A percentile compares a stretch with the other conserved stretches of the same genome.
Evolutionary conservation across 2,329 filamentous ascomycete genomes (phyloP).

Genomic region (Magnaporthiopsis incrustans): DNA sequence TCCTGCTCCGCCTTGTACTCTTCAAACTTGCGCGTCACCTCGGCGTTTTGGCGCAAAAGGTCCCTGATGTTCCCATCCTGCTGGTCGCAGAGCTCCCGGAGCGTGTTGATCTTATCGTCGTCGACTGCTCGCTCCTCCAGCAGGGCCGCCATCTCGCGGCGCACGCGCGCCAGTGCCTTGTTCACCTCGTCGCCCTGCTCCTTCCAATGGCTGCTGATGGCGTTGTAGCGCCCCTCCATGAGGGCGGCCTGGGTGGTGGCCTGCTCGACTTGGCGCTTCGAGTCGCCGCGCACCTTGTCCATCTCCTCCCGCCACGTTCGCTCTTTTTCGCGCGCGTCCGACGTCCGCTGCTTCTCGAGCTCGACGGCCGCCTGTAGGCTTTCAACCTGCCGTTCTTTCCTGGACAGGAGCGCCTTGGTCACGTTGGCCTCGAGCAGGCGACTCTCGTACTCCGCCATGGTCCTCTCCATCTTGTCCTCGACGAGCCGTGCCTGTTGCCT

Average conservation of each 20-base stretch:
- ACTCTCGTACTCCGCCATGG: slow-evolving; percentile 61
- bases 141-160: slow-evolving; percentile 45
- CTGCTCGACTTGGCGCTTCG: slow-evolving; percentile 56
- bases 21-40: slow-evolving; percentile 52
- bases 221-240: slow-evolving; percentile 62
- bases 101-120: slow-evolving; percentile 53
- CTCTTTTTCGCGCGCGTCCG: slow-evolving; percentile 52
- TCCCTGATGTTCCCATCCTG: slow-evolving; percentile 60
- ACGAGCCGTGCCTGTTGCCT: slow-evolving; percentile 58
- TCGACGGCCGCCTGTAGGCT: slow-evolving; percentile 57
- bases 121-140: slow-evolving; percentile 49
- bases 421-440: slow-evolving; percentile 62
- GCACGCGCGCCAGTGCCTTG: slow-evolving; percentile 39
- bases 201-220: slow-evolving; percentile 58
- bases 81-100: slow-evolving; percentile 65
- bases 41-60: slow-evolving; percentile 52
- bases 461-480: slow-evolving; percentile 63
- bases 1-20: slow-evolving; percentile 59
- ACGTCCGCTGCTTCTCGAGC: slow-evolving; percentile 53
- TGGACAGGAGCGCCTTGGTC: slow-evolving; percentile 60
- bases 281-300: slow-evolving; percentile 51
- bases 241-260: slow-evolving; percentile 57
- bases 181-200: slow-evolving; percentile 57
- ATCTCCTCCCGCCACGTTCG: slow-evolving; percentile 54
- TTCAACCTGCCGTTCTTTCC: slow-evolving; percentile 69